Conservation (phyloP, 2,329 filamentous ascomycete species). For the Conoideocrella luteorostrata region DNA sequence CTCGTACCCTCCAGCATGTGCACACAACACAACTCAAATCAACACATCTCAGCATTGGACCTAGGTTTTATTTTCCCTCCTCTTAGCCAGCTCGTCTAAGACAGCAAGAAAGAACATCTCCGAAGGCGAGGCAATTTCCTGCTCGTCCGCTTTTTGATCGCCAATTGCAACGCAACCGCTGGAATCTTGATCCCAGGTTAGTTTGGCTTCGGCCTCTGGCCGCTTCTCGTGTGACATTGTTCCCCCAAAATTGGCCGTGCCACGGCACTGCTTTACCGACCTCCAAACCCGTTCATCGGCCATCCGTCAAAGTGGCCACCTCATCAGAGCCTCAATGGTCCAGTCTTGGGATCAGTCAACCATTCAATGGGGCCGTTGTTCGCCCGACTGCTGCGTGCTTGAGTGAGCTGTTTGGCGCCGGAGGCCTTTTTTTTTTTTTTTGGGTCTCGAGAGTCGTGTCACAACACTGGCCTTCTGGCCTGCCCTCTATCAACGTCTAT, state of each 20-base stretch:
- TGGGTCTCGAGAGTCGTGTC: no score
- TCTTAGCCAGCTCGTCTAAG: no score
- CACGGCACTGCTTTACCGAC: conserved; percentile 7
- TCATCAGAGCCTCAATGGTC: not conserved
- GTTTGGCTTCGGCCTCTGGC: conserved; percentile 9
- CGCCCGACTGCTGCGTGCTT: conserved; percentile 1
- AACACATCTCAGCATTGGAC: not conserved
- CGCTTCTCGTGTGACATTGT: conserved; percentile 8
- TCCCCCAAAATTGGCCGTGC: conserved; percentile 3
- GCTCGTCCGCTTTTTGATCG: not conserved
- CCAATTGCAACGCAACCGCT: conserved; percentile 5
- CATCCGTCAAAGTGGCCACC: conserved; percentile 10
- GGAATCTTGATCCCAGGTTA: conserved; percentile 7
- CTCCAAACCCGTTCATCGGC: conserved; percentile 9
- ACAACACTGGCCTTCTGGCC: not conserved
- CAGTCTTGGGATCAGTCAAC: not conserved
- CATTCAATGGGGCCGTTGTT: not conserved
- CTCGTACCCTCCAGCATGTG: not conserved
- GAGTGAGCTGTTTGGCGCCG: not conserved
- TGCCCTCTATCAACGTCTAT: not conserved
- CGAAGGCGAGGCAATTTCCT: not conserved
- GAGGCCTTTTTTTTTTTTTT: not conserved
- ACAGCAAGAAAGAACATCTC: not conserved
- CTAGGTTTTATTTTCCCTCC: no score
- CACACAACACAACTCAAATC: conserved; percentile 4